These are phyloP conservation scores for Fusarium sororula DNA, from an alignment of 2,329 filamentous ascomycete genomes.

Conservation along the genomic window DNA sequence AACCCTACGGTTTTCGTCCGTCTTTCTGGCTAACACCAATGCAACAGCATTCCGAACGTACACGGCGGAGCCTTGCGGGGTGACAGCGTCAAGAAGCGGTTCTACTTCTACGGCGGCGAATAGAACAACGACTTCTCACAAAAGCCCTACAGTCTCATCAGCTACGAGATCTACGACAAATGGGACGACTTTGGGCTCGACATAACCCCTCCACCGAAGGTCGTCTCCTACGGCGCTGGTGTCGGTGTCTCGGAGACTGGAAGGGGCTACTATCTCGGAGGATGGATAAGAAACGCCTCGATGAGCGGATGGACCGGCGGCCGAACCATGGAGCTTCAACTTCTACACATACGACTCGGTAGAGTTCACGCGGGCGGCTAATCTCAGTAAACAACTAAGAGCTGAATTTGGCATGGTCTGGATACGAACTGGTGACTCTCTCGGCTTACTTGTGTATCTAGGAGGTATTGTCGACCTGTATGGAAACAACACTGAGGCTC, in stretches of 20 bases:
- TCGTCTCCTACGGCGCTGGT: neutral
- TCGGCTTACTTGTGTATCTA: neutral
- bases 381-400: neutral
- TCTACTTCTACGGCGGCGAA: neutral
- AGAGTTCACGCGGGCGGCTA: neutral
- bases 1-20: accelerated
- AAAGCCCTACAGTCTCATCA: neutral
- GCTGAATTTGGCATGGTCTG: neutral
- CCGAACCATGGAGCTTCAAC: neutral
- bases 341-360: neutral
- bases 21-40: neutral
- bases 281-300: neutral
- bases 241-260: neutral
- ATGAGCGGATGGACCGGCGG: neutral
- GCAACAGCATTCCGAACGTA: neutral
- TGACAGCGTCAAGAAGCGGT: neutral
- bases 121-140: neutral
- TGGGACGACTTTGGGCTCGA: neutral
- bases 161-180: neutral
- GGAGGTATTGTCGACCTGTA: neutral
- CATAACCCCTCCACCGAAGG: neutral
- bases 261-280: neutral
- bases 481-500: neutral
- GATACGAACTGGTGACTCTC: neutral
- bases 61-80: neutral